These are phyloP conservation scores for Cystobasidium onofrii DNA, from an alignment of 768 basidiomycete genomes.

Conservation along the genomic window DNA sequence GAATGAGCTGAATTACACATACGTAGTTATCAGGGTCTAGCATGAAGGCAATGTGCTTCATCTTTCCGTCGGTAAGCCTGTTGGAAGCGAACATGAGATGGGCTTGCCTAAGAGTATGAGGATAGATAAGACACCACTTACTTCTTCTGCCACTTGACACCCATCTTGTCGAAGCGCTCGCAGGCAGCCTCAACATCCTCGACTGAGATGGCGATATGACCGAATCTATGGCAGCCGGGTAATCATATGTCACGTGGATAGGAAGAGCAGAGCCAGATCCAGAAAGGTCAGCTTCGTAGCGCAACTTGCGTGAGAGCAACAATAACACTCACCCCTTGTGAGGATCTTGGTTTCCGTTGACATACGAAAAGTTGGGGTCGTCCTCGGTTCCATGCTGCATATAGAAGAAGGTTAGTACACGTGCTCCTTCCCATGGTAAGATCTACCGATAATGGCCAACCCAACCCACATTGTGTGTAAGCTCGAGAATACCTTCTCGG, in stretches of 20 bases:
- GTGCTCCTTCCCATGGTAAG: slow-evolving; percentile 49
- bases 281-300: neutral
- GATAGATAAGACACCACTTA: slow-evolving; percentile 50
- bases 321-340: slow-evolving; percentile 3
- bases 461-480: slow-evolving; percentile 43
- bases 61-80: slow-evolving; percentile 30
- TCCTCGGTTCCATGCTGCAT: slow-evolving; percentile 85
- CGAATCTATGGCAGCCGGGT: slow-evolving; percentile 51
- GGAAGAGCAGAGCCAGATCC: no score
- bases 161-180: slow-evolving; percentile 67
- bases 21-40: slow-evolving; percentile 38
- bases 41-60: slow-evolving; percentile 58
- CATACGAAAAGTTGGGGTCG: slow-evolving; percentile 68
- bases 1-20: neutral
- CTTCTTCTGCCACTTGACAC: slow-evolving; percentile 81
- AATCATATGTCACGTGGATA: neutral
- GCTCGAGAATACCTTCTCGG: slow-evolving; percentile 45
- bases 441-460: slow-evolving; percentile 35
- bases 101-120: neutral
- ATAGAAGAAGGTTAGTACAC: slow-evolving; percentile 60
- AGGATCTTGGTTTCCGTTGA: slow-evolving; percentile 75
- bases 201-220: slow-evolving; percentile 80
- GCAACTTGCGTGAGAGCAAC: slow-evolving; percentile 51
- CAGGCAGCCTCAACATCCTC: slow-evolving; percentile 76
- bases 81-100: neutral